Conservation (phyloP, 2,329 filamentous ascomycete species). For the Balansia obtecta region DNA sequence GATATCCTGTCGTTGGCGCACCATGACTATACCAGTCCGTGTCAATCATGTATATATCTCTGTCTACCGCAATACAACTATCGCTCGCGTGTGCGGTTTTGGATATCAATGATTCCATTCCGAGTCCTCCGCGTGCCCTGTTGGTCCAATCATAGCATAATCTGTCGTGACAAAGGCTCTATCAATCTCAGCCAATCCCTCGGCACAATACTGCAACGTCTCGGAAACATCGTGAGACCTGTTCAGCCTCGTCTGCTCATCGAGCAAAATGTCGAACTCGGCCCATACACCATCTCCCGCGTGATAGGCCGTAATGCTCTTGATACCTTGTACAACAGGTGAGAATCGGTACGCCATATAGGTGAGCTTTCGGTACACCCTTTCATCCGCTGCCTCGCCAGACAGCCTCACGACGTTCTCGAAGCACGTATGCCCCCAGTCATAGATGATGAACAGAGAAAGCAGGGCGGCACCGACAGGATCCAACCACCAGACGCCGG, state of each 20-base stretch:
- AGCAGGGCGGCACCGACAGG: slow-evolving; percentile 46
- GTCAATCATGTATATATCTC: neutral
- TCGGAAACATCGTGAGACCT: slow-evolving; percentile 21
- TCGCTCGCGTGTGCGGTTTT: neutral
- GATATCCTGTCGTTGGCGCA: neutral
- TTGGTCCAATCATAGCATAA: slow-evolving; percentile 19
- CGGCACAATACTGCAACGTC: slow-evolving; percentile 22
- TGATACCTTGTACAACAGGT: slow-evolving; percentile 19
- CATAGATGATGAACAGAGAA: slow-evolving; percentile 55
- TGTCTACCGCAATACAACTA: neutral
- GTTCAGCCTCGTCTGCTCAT: slow-evolving; percentile 19
- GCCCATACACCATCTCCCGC: slow-evolving; percentile 22
- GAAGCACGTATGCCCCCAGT: slow-evolving; percentile 47
- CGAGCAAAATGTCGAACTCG: slow-evolving; percentile 20
- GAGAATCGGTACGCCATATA: slow-evolving; percentile 22
- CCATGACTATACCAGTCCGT: neutral
- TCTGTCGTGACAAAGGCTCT: slow-evolving; percentile 22
- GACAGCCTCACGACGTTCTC: slow-evolving; percentile 19
- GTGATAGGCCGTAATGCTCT: slow-evolving; percentile 22
- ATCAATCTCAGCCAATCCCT: slow-evolving; percentile 18
- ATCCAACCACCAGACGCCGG: slow-evolving; percentile 56
- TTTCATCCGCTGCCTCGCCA: slow-evolving; percentile 18
- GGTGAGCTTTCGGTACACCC: slow-evolving; percentile 18
- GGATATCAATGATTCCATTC: slow-evolving; percentile 9
- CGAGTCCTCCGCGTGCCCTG: slow-evolving; percentile 18